Conservation (phyloP, 257 asterid species). For the Craterostigma plantagineum region DNA sequence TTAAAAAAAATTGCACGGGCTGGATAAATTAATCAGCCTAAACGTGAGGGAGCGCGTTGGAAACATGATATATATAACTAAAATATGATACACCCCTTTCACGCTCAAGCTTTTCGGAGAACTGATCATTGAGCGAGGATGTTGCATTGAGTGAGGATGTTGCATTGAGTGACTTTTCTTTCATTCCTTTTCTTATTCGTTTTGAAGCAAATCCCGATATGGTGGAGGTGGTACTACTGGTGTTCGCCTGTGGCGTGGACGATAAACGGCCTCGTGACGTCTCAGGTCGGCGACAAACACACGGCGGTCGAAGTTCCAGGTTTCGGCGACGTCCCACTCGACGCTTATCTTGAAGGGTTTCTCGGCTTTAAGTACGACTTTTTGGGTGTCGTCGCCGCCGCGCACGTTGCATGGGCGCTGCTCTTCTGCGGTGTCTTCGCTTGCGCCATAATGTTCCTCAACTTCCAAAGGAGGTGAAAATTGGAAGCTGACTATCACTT, state of each 20-base stretch:
- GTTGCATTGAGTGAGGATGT: background rate
- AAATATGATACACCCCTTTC: no score
- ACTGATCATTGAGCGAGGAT: background rate
- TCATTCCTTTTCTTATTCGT: no score
- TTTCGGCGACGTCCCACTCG: background rate
- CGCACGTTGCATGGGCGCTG: background rate
- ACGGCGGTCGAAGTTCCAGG: background rate
- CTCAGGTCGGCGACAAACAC: background rate
- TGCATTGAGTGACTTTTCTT: no score
- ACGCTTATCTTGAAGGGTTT: background rate
- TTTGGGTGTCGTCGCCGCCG: background rate
- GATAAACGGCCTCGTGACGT: background rate
- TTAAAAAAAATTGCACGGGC: no score
- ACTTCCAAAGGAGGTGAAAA: conserved; percentile 5
- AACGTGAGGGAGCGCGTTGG: no score
- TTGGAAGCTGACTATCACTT: no score
- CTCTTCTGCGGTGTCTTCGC: background rate
- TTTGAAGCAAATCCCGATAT: background rate
- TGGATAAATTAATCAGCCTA: no score
- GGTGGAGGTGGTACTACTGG: background rate
- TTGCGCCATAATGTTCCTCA: background rate
- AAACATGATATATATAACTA: no score
- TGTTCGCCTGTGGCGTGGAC: no score
- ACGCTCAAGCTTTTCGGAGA: no score
- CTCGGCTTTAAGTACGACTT: background rate